These are phyloP conservation scores for Pelargonium nanum DNA, from an alignment of 345 rosid species.

Conservation along the genomic window DNA sequence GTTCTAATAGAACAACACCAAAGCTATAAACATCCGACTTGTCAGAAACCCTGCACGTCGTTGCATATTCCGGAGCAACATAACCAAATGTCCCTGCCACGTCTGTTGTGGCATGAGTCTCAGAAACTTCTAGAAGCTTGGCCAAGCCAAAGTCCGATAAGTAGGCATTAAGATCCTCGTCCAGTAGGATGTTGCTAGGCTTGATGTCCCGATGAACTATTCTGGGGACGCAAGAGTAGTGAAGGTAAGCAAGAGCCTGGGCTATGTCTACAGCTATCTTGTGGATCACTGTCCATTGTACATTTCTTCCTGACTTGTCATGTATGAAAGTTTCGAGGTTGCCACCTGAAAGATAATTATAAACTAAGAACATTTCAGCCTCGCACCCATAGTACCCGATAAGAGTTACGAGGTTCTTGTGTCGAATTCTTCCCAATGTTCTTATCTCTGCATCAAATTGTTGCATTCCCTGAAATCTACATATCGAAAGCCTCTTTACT, in stretches of 20 bases:
- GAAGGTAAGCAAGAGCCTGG: conserved; percentile 60
- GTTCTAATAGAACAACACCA: conserved; percentile 48
- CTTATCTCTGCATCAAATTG: conserved; percentile 67
- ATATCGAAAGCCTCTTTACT: conserved; percentile 51
- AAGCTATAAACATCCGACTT: conserved; percentile 72
- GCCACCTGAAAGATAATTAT: conserved; percentile 62
- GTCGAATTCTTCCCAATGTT: conserved; percentile 50
- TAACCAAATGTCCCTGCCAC: conserved; percentile 71
- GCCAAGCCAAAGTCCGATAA: conserved; percentile 66
- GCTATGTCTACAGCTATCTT: conserved; percentile 54
- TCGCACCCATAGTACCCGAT: conserved; percentile 48
- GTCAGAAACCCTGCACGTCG: conserved; percentile 61
- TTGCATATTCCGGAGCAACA: conserved; percentile 70
- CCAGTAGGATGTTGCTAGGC: conserved; percentile 64
- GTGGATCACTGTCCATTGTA: conserved; percentile 41
- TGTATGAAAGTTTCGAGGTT: conserved; percentile 63
- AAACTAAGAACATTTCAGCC: conserved; percentile 52
- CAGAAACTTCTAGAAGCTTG: conserved; percentile 55
- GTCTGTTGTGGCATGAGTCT: conserved; percentile 64
- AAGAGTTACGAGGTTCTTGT: conserved; percentile 56
- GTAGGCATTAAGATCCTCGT: conserved; percentile 51
- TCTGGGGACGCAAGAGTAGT: conserved; percentile 54
- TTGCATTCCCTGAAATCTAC: conserved; percentile 49
- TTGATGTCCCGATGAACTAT: conserved; percentile 66
- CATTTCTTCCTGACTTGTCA: conserved; percentile 24